Evolutionary conservation across 768 basidiomycete species (phyloP).

Genomic region (Lactarius evosmus): DNA sequence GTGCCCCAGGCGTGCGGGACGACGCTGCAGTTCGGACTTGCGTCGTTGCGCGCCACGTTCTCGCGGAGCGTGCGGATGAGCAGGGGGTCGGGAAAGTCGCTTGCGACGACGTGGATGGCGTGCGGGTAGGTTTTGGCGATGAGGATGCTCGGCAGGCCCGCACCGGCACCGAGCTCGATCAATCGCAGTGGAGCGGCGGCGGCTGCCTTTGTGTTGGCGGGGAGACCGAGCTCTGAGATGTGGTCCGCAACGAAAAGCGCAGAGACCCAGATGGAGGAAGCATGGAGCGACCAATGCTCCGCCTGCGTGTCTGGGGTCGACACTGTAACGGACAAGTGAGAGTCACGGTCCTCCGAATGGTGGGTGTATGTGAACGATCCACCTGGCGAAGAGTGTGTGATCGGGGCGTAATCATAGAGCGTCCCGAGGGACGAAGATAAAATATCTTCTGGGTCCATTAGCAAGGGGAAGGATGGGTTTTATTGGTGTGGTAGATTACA

Average conservation of each 20-base stretch:
- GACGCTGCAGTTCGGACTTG: slow-evolving; percentile 46
- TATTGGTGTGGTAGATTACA: slow-evolving; percentile 30
- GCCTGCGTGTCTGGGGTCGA: slow-evolving; percentile 62
- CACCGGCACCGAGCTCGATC: slow-evolving; percentile 74
- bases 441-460: slow-evolving; percentile 56
- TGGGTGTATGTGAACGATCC: slow-evolving; percentile 48
- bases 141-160: slow-evolving; percentile 69
- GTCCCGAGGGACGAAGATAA: slow-evolving; percentile 59
- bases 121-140: slow-evolving; percentile 50
- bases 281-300: slow-evolving; percentile 73
- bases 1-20: slow-evolving; percentile 66
- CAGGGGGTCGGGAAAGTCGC: slow-evolving; percentile 68
- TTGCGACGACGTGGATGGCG: slow-evolving; percentile 47
- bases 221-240: slow-evolving; percentile 45
- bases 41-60: slow-evolving; percentile 54
- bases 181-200: slow-evolving; percentile 33
- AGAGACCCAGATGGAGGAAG: slow-evolving; percentile 72
- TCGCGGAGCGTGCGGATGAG: slow-evolving; percentile 55
- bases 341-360: not conserved
- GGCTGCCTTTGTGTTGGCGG: not conserved
- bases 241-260: slow-evolving; percentile 67
- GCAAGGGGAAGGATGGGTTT: not conserved
- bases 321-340: slow-evolving; percentile 40
- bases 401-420: slow-evolving; percentile 60
- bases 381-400: slow-evolving; percentile 57